Evolutionary conservation across 345 rosid genomes (phyloP), one percentile per base, ranked within the genome.

Genomic region (Turritis glabra): DNA sequence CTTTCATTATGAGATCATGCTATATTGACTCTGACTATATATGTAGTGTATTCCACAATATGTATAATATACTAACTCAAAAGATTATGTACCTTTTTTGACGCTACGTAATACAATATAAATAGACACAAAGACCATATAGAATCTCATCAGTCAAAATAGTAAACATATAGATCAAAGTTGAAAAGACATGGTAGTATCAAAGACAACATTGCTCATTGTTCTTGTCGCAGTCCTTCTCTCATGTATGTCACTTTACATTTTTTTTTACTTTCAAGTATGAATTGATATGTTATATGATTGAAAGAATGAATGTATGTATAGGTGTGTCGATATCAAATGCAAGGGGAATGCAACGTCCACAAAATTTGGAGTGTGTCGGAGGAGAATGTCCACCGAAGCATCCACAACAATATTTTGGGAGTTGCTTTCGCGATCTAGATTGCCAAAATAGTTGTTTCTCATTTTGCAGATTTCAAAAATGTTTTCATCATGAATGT

Each of bases 381-480:
- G 64, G 64, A 38, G 43, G 22, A 30, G 64, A 26, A 21, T 57
- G 40, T 57, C 23, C 37, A 68, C 61, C 7, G 14, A 25, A 61
- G 17, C 50, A 41, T 37, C 7, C 14, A 29, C 26, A 69, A 8
- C 56, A 57, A 30, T 57, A 30, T 13, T 70, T 69, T 69, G 74
- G 74, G n/a, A 5, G 2, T 57, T 69, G 65, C 65, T 44, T 56
- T 30, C 21, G 11, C 5, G 4, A 32, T 15, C n/a, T 0, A 5
- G 74, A 57, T 69, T 69, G 65, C 54, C 0, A 9, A 5, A 30
- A 30, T 3, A 70, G 74, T 44, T 70, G 74, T 70, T 57, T 70
- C 8, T 1, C 4, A 5, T 14, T 10, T 21, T 69, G 56, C 55
- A 15, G 22, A 44, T 3, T 0, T 29, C 6, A 1, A 56, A 29